These are phyloP conservation scores for Schizophyllum amplum DNA, from an alignment of 1,284 basidiomycete species.

Conservation along the genomic window DNA sequence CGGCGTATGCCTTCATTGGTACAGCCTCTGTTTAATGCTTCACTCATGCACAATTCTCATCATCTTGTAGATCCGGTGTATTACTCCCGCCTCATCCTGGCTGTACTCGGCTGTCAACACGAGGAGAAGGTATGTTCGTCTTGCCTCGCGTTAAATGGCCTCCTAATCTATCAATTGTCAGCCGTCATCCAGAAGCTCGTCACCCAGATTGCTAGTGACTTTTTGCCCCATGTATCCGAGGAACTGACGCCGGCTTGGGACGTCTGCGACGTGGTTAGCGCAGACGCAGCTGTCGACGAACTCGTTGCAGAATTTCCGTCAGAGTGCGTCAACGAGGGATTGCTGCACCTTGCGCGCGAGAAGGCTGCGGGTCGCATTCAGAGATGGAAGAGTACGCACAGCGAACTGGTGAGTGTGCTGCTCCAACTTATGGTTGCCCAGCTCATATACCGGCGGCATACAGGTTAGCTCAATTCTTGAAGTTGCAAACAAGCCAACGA, in stretches of 20 bases:
- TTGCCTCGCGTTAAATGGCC: neutral
- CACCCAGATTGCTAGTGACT: conserved; percentile 64
- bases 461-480: conserved; percentile 61
- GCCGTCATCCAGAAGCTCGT: conserved; percentile 91
- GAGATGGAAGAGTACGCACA: conserved; percentile 38
- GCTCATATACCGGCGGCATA: conserved; percentile 7
- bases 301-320: conserved; percentile 43
- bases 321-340: conserved; percentile 30
- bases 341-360: conserved; percentile 34
- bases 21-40: conserved; percentile 12
- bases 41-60: neutral
- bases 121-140: conserved; percentile 71
- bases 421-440: neutral
- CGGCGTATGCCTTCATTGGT: conserved; percentile 60
- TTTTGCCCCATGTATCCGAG: conserved; percentile 48
- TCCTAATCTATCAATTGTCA: conserved; percentile 18
- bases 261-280: conserved; percentile 19
- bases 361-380: conserved; percentile 34
- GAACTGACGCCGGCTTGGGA: conserved; percentile 41
- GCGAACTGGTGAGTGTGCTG: conserved; percentile 35
- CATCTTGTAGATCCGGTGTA: conserved; percentile 55
- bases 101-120: conserved; percentile 80
- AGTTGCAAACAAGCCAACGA: conserved; percentile 57
- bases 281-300: conserved; percentile 36
- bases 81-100: conserved; percentile 56